phyloP scores from a whole-genome alignment of 1,284 basidiomycete species.

The Blastosporella zonata region DNA sequence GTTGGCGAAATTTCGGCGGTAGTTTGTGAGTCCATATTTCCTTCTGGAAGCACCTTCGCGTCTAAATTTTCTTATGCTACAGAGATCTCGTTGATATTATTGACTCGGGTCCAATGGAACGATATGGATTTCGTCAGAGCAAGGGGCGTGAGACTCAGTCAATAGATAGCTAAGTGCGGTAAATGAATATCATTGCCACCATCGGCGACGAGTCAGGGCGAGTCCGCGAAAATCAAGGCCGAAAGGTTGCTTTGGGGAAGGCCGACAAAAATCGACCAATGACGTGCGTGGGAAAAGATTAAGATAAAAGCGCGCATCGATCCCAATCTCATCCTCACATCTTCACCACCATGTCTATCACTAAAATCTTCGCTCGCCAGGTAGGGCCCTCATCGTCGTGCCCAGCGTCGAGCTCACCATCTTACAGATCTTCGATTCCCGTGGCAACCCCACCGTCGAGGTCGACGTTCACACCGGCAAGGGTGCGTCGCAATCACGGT shows the following conservation, averaged over 20 bases:
- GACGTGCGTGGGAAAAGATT: constrained; percentile 21
- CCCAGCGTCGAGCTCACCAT: constrained; percentile 16
- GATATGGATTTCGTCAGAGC: constrained; percentile 1
- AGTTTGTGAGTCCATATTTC: constrained; percentile 11
- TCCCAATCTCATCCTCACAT: constrained; percentile 28
- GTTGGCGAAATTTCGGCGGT: constrained; percentile 10
- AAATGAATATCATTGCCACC: neutral
- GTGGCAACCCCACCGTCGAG: constrained; percentile 95
- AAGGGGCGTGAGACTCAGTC: neutral
- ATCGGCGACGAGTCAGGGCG: neutral
- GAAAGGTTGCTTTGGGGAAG: constrained; percentile 4
- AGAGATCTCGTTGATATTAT: neutral
- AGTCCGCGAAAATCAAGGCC: constrained; percentile 5
- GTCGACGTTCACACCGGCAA: constrained; percentile 89
- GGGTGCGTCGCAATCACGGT: constrained; percentile 43
- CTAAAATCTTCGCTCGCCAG: constrained; percentile 87
- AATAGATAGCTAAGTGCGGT: neutral
- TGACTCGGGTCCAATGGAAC: constrained; percentile 1
- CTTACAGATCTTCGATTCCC: constrained; percentile 93
- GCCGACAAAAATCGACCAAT: constrained; percentile 5
- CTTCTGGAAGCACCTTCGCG: neutral
- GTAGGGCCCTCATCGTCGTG: constrained; percentile 36
- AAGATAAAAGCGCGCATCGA: constrained; percentile 23
- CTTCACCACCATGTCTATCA: constrained; percentile 73
- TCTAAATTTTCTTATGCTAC: neutral